Evolutionary conservation across 2,329 filamentous ascomycete species (phyloP).

Genomic region (Diaporthe sp.): DNA sequence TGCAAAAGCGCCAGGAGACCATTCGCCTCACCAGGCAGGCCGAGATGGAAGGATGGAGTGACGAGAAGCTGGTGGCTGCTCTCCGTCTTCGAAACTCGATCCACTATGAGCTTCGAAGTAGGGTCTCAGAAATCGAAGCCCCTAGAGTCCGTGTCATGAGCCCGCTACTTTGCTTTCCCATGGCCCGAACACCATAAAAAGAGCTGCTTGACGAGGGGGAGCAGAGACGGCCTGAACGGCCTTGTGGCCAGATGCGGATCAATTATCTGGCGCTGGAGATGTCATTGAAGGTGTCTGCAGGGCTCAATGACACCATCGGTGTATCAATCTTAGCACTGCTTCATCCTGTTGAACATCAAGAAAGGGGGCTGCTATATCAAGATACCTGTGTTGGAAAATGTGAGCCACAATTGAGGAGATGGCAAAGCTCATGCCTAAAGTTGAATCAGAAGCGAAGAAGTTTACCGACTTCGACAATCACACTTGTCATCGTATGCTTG

Average conservation of each 20-base stretch:
- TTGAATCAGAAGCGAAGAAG: not conserved
- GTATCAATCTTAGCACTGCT: not conserved
- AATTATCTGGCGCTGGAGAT: not conserved
- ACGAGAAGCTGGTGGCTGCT: not conserved
- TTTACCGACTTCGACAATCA: no score
- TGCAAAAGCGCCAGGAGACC: not conserved
- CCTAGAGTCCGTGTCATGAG: no score
- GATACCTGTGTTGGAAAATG: not conserved
- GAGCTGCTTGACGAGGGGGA: not conserved
- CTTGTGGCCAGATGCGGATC: not conserved
- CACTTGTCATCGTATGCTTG: no score
- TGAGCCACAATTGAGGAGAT: not conserved
- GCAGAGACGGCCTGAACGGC: not conserved
- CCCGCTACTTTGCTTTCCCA: no score
- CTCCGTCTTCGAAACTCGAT: conserved; percentile 2
- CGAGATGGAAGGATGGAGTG: conserved; percentile 14
- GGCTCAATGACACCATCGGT: no score
- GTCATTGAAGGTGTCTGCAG: no score
- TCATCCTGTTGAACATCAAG: not conserved
- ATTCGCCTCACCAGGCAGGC: not conserved
- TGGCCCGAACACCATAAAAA: not conserved
- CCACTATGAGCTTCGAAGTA: not conserved
- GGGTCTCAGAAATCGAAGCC: not conserved
- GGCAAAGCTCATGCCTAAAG: not conserved
- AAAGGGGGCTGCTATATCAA: not conserved